Evolutionary conservation across 805 yeast genomes (phyloP), one percentile per base, ranked within the genome.

Genomic region (Suhomyces kilbournensis): DNA sequence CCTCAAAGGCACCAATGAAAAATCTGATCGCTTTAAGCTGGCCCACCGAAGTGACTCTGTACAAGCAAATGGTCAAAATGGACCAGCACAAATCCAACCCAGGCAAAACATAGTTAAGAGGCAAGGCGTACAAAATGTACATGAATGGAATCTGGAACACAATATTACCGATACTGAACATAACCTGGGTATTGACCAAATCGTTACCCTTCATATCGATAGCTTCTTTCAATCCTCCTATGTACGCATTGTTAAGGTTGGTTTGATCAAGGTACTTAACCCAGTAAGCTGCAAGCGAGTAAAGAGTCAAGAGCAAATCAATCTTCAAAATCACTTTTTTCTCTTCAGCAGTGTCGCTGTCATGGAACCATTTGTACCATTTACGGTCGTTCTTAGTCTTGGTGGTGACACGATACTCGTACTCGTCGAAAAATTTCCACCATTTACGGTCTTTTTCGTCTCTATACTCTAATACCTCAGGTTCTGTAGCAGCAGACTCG

Each of bases 1-100:
- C 82, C 64, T 89, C 94, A 63, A 84, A 83, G 0, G 81, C 79
- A 39, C 88, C 92, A 53, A 86, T 75, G 40, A 87, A 75, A 60
- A 87, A 87, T 48, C 94, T 70, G 43, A 84, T 67, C 1, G 80
- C 90, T 64, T 82, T 79, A 38, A 88, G 68, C 47, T 81, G 81
- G 2, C 71, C 67, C 14, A 80, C 79, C 9, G 71, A 74, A 20
- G 76, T 73, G 44, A 77, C 83, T 56, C 74, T 75, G 60, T 76
- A 84, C 44, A 81, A 72, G 10, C 79, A 77, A 43, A 85, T 71
- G 1, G 91, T 86, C 52, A 86, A 76, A 50, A 85, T 69, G 1
- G 89, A 80, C 92, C 91, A 88, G 34, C 81, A 72, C 38, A 86
- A 59, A 62, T 88, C 94, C 66, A 80, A 73, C 2, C 70, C 53